These are phyloP conservation scores for Verbena officinalis DNA, from an alignment of 257 asterid species.

Conservation along the genomic window DNA sequence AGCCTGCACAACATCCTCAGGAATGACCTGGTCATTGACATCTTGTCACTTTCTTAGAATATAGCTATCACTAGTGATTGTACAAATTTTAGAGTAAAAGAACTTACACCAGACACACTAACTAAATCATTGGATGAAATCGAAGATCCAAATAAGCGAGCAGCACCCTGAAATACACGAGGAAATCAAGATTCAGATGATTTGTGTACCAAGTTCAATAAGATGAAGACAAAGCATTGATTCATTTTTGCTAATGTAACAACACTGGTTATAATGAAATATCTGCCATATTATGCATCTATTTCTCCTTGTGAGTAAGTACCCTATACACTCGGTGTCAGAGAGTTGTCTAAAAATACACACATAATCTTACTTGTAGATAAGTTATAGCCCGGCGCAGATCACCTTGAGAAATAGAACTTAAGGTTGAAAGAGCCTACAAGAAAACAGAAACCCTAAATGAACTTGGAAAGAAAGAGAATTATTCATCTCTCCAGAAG, in stretches of 20 bases:
- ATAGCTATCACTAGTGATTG: conserved; percentile 11
- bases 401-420: conserved; percentile 96
- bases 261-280: conserved; percentile 5
- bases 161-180: conserved; percentile 74
- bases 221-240: conserved; percentile 9
- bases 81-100: background rate
- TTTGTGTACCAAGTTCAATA: background rate
- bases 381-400: conserved; percentile 92
- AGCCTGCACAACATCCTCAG: conserved; percentile 60
- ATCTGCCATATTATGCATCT: background rate
- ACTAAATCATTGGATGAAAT: conserved; percentile 79
- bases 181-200: conserved; percentile 23
- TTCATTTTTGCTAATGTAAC: conserved; percentile 3
- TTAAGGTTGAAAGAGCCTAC: conserved; percentile 87
- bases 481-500: conserved; percentile 4
- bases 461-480: conserved; percentile 14
- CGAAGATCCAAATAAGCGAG: conserved; percentile 94
- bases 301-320: conserved; percentile 6
- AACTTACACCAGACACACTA: conserved; percentile 93
- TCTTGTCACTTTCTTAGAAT: conserved; percentile 1
- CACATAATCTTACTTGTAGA: conserved; percentile 71
- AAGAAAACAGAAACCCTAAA: conserved; percentile 7
- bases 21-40: conserved; percentile 66
- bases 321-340: background rate
- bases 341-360: conserved; percentile 11